Conservation (phyloP, 2,329 filamentous ascomycete species). For the Colletotrichum filicis region DNA sequence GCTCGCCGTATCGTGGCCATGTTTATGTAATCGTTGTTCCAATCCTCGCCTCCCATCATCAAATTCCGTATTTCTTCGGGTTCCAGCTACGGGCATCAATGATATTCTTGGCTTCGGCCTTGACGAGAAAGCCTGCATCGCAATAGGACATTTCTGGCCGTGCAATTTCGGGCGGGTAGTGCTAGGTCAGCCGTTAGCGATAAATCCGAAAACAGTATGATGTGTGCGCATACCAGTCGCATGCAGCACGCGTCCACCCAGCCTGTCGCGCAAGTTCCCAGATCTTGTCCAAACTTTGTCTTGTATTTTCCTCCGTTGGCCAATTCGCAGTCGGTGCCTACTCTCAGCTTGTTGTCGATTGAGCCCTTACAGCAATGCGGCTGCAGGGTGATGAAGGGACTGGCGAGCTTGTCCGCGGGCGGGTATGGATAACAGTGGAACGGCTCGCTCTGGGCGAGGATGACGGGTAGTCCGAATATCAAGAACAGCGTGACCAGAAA, state of each 20-base stretch:
- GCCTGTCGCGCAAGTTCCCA: conserved; percentile 32
- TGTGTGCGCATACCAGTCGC: conserved; percentile 25
- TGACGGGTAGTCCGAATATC: conserved; percentile 25
- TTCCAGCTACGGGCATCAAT: conserved; percentile 16
- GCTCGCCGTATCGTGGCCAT: not conserved
- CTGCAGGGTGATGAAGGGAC: conserved; percentile 25
- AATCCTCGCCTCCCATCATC: not conserved
- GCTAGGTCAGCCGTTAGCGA: conserved; percentile 12
- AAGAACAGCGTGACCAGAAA: conserved; percentile 12
- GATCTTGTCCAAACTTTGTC: conserved; percentile 33
- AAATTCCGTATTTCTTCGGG: conserved; percentile 12
- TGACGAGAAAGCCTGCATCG: conserved; percentile 30
- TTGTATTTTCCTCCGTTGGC: conserved; percentile 27
- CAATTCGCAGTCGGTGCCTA: conserved; percentile 22
- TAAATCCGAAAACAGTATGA: not conserved
- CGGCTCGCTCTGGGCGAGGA: conserved; percentile 28
- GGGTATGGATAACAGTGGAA: conserved; percentile 35
- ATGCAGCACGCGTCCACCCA: conserved; percentile 33
- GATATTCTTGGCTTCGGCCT: conserved; percentile 23
- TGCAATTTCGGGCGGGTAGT: conserved; percentile 32
- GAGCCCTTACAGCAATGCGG: conserved; percentile 32
- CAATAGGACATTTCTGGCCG: conserved; percentile 28
- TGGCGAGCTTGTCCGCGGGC: conserved; percentile 15
- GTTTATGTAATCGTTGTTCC: not conserved
- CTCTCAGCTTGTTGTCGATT: conserved; percentile 23